phyloP scores from a whole-genome alignment of 176 grass and related monocot species.

The Oropetium thomaeum region DNA sequence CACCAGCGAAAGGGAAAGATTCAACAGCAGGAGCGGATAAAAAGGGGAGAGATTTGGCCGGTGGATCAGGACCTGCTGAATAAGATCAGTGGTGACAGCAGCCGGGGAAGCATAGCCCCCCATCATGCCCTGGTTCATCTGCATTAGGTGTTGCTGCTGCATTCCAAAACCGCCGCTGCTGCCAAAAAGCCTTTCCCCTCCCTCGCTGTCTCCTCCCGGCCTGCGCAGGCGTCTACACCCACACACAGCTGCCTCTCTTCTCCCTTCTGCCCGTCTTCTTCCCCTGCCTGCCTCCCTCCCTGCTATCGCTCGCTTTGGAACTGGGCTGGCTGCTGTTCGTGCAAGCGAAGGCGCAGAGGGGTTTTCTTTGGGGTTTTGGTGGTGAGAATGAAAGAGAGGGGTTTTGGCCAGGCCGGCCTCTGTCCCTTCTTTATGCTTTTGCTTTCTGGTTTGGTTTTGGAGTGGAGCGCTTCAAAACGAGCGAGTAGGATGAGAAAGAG shows the following conservation, averaged over 20 bases:
- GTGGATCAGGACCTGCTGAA: slow-evolving; percentile 75
- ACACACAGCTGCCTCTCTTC: neutral
- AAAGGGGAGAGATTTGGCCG: neutral
- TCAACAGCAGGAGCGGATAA: neutral
- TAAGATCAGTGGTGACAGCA: slow-evolving; percentile 87
- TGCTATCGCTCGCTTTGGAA: slow-evolving; percentile 42
- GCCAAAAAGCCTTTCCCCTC: slow-evolving; percentile 20
- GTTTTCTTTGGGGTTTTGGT: slow-evolving; percentile 41
- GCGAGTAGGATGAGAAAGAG: neutral
- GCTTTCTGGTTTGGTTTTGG: slow-evolving; percentile 22
- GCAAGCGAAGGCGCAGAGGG: neutral
- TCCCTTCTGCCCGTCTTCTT: neutral
- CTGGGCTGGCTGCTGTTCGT: slow-evolving; percentile 13
- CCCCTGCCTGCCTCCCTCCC: slow-evolving; percentile 16
- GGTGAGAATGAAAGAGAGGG: slow-evolving; percentile 12
- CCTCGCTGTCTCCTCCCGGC: neutral
- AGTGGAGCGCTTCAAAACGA: slow-evolving; percentile 36
- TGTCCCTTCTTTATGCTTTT: neutral
- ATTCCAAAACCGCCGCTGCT: slow-evolving; percentile 33
- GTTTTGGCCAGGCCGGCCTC: neutral
- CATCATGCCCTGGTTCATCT: slow-evolving; percentile 97
- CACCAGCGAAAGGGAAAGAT: neutral
- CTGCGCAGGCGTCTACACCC: slow-evolving; percentile 9
- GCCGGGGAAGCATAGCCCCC: slow-evolving; percentile 76
- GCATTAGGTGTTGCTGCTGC: slow-evolving; percentile 94